Evolutionary conservation across 345 rosid species (phyloP).

Genomic region (Rhodamnia rubescens): DNA sequence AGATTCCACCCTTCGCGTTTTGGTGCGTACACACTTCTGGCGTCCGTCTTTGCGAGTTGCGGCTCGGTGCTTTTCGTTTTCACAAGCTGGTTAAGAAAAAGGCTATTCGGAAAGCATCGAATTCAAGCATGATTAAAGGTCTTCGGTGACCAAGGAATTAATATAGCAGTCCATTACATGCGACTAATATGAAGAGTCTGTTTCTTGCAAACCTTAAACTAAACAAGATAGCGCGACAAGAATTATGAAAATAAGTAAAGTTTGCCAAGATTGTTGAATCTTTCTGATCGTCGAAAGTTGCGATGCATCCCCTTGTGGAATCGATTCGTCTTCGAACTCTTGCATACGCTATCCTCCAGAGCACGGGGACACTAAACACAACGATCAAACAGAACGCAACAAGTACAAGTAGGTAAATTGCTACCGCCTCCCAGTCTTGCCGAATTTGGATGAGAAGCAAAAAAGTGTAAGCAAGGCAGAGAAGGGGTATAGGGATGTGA

Average conservation of each 20-base stretch:
- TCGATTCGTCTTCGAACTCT: background rate
- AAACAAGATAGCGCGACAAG: too few relatives aligned
- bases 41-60: background rate
- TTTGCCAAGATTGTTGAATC: background rate
- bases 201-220: too few relatives aligned
- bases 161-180: background rate
- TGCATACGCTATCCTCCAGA: background rate
- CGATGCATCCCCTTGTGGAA: background rate
- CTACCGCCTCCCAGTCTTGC: background rate
- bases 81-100: background rate
- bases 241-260: background rate
- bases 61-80: background rate
- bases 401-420: background rate
- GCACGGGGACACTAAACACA: background rate
- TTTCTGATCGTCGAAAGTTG: background rate
- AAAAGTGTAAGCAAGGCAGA: background rate
- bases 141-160: background rate
- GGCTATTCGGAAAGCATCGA: background rate
- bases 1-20: accelerated
- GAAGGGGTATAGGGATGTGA: background rate
- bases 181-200: background rate
- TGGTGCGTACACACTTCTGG: accelerated
- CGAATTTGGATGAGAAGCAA: background rate
- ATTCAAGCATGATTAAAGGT: background rate
- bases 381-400: too few relatives aligned